Evolutionary conservation across 2,329 filamentous ascomycete species (phyloP), one percentile per base, ranked within the genome.

Genomic region (Trichophyton verrucosum): DNA sequence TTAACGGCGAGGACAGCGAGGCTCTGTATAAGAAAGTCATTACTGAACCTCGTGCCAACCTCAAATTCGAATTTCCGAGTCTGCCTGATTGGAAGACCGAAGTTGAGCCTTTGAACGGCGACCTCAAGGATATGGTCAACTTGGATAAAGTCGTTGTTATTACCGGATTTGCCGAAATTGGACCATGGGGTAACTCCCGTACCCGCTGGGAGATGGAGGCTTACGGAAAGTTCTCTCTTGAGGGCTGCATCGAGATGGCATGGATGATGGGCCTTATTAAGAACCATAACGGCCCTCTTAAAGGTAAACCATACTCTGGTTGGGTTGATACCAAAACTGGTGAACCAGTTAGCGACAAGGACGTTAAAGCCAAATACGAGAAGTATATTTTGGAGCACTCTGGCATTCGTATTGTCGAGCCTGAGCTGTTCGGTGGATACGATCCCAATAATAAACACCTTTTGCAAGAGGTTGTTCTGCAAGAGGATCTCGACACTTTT

Each of bases 231-330:
- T 99, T 99, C 79, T 97, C 94, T 7, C 84, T 99, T 13, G 95
- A 99, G 75, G 94, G 94, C 33, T 97, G 94, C 70, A 87, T 99
- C 63, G 94, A 99, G 77, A 99, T 99, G 94, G 91, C 94, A 36
- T 99, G 94, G 94, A 90, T 99, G 75, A 99, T 97, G 92, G 94
- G 94, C 71, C 85, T 97, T 63, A 97, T 99, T 80, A 96, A 92
- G 82, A 95, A 99, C 75, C 89, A 96, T 80, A 97, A 97, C 68
- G 94, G 94, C 17, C 86, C 87, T 36, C 84, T 99, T 73, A 99
- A 99, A 80, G 94, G 94, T 73, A 88, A 95, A 78, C 88, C 88
- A 65, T 97, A 99, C 78, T 90, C 92, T 66, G 94, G 94, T 68
- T 99, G 80, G 89, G 89, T 99, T 62, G 94, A 99, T 71, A 82